Evolutionary conservation across 116 monocot species (phyloP), one percentile per base, ranked within the genome.

Genomic region (Thalassia testudinum): DNA sequence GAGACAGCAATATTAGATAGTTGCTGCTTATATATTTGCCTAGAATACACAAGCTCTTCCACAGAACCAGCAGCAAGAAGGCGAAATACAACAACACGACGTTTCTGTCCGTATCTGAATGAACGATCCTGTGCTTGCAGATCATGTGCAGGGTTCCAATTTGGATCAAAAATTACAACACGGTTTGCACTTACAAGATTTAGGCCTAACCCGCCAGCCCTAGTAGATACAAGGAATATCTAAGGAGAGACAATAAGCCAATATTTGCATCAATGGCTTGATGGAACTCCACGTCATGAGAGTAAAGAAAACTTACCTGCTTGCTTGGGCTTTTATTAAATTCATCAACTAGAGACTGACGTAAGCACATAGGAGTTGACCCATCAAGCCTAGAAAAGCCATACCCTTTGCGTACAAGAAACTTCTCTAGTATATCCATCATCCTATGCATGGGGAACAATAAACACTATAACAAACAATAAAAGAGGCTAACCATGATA

Each of bases 321-420:
- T 83, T 92, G 51, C 86, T 92, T 40, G 86, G 86, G 65, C 86
- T 77, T 62, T 58, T 76, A 57, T 92, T 92, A 62, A 92, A 92
- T 27, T 92, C 82, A 75, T 92, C 92, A 67, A 92, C 75, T 26
- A 82, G 65, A 43, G 71, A 64, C 29, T 92, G 92, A 1, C 92
- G 86, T 27, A 55, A 72, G 57, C 63, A 86, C 86, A 86, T 86
- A 44, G 86, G 92, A 52, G 82, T 92, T 38, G 92, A 82, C 55
- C 92, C 92, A 72, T 92, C 92, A 34, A 92, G 77, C 66, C 92
- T 86, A n/a, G 86, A 86, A 65, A 92, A 92, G 65, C 82, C 82
- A 54, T 86, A 82, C 54, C 86, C 86, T 69, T 77, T 86, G 30
- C 92, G 59, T 72, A 92, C 79, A 18, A 92, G 77, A 65, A 92